phyloP scores from a whole-genome alignment of 1,139 yeast genomes.

The Sugiyamaella novakii region DNA sequence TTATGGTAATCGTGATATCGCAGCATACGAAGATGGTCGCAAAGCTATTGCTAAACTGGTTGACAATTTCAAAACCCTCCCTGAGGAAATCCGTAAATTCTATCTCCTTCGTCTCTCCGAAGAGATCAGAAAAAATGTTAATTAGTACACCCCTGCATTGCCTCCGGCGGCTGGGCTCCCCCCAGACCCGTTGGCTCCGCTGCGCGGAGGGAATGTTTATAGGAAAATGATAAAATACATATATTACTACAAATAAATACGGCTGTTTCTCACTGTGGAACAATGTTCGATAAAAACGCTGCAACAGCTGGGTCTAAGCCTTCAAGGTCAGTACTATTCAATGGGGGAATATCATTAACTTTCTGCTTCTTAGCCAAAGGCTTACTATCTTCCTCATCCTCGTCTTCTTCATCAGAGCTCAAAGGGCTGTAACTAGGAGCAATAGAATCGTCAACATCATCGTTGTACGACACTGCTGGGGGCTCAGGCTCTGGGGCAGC shows the following conservation, averaged over 20 bases:
- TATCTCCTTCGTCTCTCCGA: constrained; percentile 37
- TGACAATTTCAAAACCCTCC: constrained; percentile 34
- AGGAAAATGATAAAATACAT: constrained; percentile 6
- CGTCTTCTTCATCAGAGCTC: constrained; percentile 42
- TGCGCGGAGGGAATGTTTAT: neutral
- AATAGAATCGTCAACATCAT: constrained; percentile 40
- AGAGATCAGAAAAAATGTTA: constrained; percentile 26
- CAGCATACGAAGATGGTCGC: constrained; percentile 41
- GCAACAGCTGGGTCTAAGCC: constrained; percentile 41
- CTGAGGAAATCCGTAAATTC: constrained; percentile 35
- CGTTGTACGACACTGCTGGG: constrained; percentile 2
- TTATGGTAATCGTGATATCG: constrained; percentile 44
- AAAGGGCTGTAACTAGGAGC: constrained; percentile 46
- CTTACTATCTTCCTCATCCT: constrained; percentile 35
- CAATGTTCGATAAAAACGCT: constrained; percentile 34
- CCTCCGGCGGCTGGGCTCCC: constrained; percentile 1
- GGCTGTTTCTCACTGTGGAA: constrained; percentile 1
- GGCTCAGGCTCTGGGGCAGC: neutral
- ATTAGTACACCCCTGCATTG: neutral
- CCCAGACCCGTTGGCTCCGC: neutral
- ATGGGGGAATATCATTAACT: constrained; percentile 15
- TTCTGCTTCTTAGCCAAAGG: constrained; percentile 25
- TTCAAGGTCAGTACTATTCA: constrained; percentile 26
- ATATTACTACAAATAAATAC: constrained; percentile 15
- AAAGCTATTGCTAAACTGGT: constrained; percentile 31